Conservation (phyloP, 2,329 filamentous ascomycete genomes). For the Stachybotrys echinatus region DNA sequence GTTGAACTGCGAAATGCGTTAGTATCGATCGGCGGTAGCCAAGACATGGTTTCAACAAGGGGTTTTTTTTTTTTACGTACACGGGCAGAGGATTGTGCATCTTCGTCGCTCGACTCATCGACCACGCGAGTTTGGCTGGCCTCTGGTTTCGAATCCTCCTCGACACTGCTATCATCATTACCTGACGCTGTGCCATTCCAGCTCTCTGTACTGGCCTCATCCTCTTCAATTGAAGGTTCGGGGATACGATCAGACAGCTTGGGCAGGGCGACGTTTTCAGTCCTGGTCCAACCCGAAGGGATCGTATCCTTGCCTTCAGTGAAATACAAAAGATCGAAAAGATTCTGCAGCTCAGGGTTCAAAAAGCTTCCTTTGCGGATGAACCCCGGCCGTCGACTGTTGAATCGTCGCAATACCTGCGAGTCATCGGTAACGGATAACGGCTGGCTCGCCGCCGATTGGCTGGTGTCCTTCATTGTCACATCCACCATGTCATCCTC, state of each 20-base stretch:
- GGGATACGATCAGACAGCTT: slow-evolving; percentile 42
- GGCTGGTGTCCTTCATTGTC: slow-evolving; percentile 65
- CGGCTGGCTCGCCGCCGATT: slow-evolving; percentile 15
- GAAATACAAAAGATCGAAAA: slow-evolving; percentile 75
- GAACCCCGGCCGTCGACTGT: slow-evolving; percentile 46
- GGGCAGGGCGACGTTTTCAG: slow-evolving; percentile 55
- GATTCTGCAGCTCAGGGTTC: slow-evolving; percentile 55
- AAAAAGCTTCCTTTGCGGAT: slow-evolving; percentile 52
- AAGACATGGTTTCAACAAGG: neutral
- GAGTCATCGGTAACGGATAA: slow-evolving; percentile 14
- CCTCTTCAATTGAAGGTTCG: slow-evolving; percentile 36
- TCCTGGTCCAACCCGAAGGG: slow-evolving; percentile 63
- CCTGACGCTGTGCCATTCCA: slow-evolving; percentile 42
- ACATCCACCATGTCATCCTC: slow-evolving; percentile 91
- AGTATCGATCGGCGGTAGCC: too few species aligned
- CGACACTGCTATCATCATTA: slow-evolving; percentile 47
- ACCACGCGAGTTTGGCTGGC: slow-evolving; percentile 47
- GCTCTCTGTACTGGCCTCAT: slow-evolving; percentile 42
- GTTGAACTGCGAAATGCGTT: slow-evolving; percentile 10
- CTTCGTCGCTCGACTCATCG: slow-evolving; percentile 55
- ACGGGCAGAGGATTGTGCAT: slow-evolving; percentile 21
- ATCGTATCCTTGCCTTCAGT: slow-evolving; percentile 50
- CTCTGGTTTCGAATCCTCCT: slow-evolving; percentile 33
- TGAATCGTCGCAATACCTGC: slow-evolving; percentile 40
- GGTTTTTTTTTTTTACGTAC: slow-evolving; percentile 13